A percentile compares a stretch with the other conserved stretches of the same genome.
Evolutionary conservation across 1,139 yeast species (phyloP).

Genomic region (Yamadazyma diospyri): DNA sequence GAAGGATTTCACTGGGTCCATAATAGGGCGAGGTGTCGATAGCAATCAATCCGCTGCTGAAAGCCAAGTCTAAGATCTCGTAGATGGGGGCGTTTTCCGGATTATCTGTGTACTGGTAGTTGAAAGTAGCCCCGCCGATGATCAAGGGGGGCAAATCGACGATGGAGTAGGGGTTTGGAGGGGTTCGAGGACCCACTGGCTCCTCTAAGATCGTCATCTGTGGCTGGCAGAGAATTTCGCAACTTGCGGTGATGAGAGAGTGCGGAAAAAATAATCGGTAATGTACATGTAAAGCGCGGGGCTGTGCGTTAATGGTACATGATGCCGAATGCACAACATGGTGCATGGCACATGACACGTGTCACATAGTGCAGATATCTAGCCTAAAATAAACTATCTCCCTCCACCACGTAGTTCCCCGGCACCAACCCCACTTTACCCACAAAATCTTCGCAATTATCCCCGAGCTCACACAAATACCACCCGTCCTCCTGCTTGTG

Average conservation of each 20-base stretch:
- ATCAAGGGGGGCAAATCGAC: conserved; percentile 54
- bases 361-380: not conserved
- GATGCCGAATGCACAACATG: too few relatives aligned
- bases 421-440: conserved; percentile 73
- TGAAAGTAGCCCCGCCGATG: conserved; percentile 85
- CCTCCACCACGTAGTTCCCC: conserved; percentile 58
- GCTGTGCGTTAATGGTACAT: too few relatives aligned
- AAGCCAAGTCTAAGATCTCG: conserved; percentile 57
- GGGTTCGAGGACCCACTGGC: conserved; percentile 18
- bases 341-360: too few relatives aligned
- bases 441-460: conserved; percentile 43
- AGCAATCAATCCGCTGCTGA: conserved; percentile 66
- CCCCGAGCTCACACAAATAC: conserved; percentile 77
- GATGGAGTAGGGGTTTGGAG: conserved; percentile 22
- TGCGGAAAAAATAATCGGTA: not conserved
- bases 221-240: too few relatives aligned
- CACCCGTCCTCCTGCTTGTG: conserved; percentile 85
- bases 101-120: conserved; percentile 67
- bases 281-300: conserved; percentile 1
- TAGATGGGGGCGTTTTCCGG: conserved; percentile 58
- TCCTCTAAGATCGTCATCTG: conserved; percentile 7
- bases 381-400: conserved; percentile 20
- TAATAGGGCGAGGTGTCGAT: conserved; percentile 92
- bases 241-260: not conserved
- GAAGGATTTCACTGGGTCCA: conserved; percentile 77